These are phyloP conservation scores for Isatis tinctoria DNA, from an alignment of 345 rosid species.

Conservation along the genomic window DNA sequence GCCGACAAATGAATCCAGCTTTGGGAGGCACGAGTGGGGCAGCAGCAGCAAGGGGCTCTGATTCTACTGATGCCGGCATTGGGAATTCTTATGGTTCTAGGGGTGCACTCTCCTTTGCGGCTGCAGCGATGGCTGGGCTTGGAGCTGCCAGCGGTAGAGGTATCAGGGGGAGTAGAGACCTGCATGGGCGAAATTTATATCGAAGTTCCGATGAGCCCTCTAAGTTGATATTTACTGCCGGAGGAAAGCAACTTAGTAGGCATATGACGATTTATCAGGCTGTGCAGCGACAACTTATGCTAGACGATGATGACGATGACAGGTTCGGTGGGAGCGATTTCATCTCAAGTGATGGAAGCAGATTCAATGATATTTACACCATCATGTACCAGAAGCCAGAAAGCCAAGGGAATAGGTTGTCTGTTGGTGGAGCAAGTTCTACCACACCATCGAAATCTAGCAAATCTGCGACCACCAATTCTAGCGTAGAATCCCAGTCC, in stretches of 20 bases:
- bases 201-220: conserved; percentile 75
- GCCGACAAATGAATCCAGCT: conserved; percentile 55
- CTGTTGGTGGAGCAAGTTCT: conserved; percentile 63
- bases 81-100: conserved; percentile 73
- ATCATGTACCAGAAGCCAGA: conserved; percentile 88
- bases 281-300: conserved; percentile 86
- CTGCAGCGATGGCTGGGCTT: conserved; percentile 98
- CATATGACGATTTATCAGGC: conserved; percentile 98
- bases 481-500: conserved; percentile 48
- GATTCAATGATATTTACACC: conserved; percentile 83
- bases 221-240: conserved; percentile 72
- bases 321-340: conserved; percentile 78
- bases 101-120: conserved; percentile 97
- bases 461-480: conserved; percentile 43
- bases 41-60: conserved; percentile 62
- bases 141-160: conserved; percentile 93
- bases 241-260: conserved; percentile 89
- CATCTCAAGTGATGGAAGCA: conserved; percentile 81
- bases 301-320: conserved; percentile 91
- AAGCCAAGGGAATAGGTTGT: conserved; percentile 61
- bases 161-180: conserved; percentile 85
- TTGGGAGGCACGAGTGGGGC: conserved; percentile 85
- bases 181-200: conserved; percentile 67
- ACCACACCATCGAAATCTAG: conserved; percentile 46
- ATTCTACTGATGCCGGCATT: conserved; percentile 68